These are phyloP conservation scores for Aureobasidium sp. DNA, from an alignment of 2,329 filamentous ascomycete genomes.

Conservation along the genomic window DNA sequence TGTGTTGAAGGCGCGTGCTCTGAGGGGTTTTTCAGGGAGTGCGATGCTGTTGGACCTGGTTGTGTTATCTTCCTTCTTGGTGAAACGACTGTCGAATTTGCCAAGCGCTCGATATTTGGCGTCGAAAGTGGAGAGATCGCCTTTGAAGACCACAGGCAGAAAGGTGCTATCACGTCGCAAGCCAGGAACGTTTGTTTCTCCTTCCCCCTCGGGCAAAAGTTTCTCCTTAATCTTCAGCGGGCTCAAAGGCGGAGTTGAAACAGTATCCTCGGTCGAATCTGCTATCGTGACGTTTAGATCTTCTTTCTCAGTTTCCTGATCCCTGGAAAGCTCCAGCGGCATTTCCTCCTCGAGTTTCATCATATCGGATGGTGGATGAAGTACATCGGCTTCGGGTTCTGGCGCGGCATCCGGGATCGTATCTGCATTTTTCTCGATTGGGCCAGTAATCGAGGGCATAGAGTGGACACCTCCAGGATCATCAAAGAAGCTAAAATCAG, in stretches of 20 bases:
- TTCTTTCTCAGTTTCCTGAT: neutral
- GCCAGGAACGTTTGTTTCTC: slow-evolving; percentile 22
- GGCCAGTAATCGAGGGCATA: neutral
- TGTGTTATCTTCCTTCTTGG: neutral
- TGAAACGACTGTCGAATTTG: slow-evolving; percentile 31
- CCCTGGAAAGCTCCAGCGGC: neutral
- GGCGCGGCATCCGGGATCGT: neutral
- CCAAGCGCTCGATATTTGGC: slow-evolving; percentile 47
- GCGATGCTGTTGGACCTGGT: slow-evolving; percentile 16
- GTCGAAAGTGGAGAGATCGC: slow-evolving; percentile 42
- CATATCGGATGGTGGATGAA: neutral
- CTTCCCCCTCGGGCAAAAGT: slow-evolving; percentile 39
- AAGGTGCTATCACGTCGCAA: slow-evolving; percentile 40
- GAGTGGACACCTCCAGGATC: slow-evolving; percentile 42
- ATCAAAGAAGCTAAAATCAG: slow-evolving; percentile 79
- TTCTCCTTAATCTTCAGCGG: slow-evolving; percentile 39
- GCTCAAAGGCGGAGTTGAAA: slow-evolving; percentile 33
- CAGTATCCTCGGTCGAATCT: neutral
- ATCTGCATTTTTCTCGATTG: neutral
- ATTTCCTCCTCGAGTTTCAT: neutral
- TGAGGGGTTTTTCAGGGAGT: slow-evolving; percentile 16
- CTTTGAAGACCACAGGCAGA: slow-evolving; percentile 45
- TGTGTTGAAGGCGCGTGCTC: slow-evolving; percentile 13
- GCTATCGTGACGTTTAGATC: neutral
- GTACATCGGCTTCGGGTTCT: neutral